Evolutionary conservation across 768 basidiomycete genomes (phyloP).

Genomic region (Plicaturopsis crispa): DNA sequence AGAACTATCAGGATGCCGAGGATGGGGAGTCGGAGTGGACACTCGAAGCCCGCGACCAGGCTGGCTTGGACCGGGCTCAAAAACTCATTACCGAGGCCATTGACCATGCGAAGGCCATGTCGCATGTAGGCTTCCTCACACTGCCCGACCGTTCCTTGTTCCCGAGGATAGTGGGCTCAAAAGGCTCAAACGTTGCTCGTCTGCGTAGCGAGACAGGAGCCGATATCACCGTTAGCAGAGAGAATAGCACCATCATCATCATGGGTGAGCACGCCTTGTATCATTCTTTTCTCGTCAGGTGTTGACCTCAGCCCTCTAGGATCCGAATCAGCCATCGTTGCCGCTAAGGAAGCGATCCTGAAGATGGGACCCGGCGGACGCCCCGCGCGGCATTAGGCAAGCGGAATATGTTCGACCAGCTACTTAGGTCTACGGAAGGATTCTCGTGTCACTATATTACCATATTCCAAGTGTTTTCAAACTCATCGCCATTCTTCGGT

Average conservation of each 20-base stretch:
- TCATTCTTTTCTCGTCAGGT: too few species aligned
- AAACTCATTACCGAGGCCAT: constrained; percentile 61
- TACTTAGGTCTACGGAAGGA: too few species aligned
- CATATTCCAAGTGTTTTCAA: too few species aligned
- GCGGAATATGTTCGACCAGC: too few species aligned
- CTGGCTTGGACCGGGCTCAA: constrained; percentile 70
- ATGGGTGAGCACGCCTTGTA: constrained; percentile 59
- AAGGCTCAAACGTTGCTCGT: constrained; percentile 85
- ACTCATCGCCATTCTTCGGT: too few species aligned
- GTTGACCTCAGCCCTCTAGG: too few species aligned
- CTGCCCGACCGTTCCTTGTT: constrained; percentile 77
- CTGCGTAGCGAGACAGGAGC: constrained; percentile 85
- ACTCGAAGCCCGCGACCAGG: constrained; percentile 73
- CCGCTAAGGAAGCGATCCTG: constrained; percentile 75
- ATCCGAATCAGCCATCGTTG: constrained; percentile 54
- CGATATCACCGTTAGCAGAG: constrained; percentile 86
- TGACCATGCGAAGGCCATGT: constrained; percentile 61
- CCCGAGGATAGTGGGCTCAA: constrained; percentile 89
- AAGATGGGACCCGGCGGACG: constrained; percentile 37
- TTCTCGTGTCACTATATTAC: too few species aligned
- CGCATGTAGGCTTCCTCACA: constrained; percentile 80
- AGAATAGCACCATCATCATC: constrained; percentile 81
- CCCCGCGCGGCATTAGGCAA: too few species aligned
- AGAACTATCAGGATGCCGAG: constrained; percentile 74
- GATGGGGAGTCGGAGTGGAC: constrained; percentile 86